Percentiles rank a stretch among this genome's conserved stretches.
These are phyloP conservation scores for Diaporthe batatas DNA, from an alignment of 2,329 filamentous ascomycete genomes.

Conservation along the genomic window DNA sequence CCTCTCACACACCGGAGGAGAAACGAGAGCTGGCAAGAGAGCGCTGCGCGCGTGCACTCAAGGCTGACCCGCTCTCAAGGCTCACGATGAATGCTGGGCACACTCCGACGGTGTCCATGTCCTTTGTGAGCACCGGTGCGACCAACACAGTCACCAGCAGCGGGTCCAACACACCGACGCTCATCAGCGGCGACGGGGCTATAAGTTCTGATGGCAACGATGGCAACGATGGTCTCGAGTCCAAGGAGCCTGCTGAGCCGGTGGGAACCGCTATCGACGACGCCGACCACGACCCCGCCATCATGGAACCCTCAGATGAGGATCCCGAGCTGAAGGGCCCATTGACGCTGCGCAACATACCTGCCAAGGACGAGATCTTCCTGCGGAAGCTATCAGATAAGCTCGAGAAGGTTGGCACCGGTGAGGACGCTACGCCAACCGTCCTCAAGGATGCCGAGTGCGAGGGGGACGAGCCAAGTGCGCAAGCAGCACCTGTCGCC, in stretches of 20 bases:
- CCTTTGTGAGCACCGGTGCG: constrained; percentile 58
- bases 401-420: constrained; percentile 63
- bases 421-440: constrained; percentile 61
- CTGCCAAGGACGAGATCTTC: constrained; percentile 68
- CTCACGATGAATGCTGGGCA: constrained; percentile 74
- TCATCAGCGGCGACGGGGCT: constrained; percentile 44
- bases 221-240: constrained; percentile 32
- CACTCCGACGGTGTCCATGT: constrained; percentile 72
- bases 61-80: constrained; percentile 62
- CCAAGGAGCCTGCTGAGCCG: constrained; percentile 44
- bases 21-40: constrained; percentile 32
- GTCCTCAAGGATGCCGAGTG: constrained; percentile 47
- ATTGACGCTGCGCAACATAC: constrained; percentile 67
- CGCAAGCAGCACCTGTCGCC: constrained; percentile 15
- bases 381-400: constrained; percentile 64
- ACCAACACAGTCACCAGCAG: constrained; percentile 56
- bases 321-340: constrained; percentile 65
- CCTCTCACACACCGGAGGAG: constrained; percentile 35
- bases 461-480: constrained; percentile 27
- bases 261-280: constrained; percentile 35
- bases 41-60: constrained; percentile 50
- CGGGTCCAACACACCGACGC: constrained; percentile 56
- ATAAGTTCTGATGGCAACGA: constrained; percentile 40
- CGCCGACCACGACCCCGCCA: constrained; percentile 44
- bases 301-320: constrained; percentile 55